phyloP scores from a whole-genome alignment of 139 green algal species.

The Diplosphaera chodatii region DNA sequence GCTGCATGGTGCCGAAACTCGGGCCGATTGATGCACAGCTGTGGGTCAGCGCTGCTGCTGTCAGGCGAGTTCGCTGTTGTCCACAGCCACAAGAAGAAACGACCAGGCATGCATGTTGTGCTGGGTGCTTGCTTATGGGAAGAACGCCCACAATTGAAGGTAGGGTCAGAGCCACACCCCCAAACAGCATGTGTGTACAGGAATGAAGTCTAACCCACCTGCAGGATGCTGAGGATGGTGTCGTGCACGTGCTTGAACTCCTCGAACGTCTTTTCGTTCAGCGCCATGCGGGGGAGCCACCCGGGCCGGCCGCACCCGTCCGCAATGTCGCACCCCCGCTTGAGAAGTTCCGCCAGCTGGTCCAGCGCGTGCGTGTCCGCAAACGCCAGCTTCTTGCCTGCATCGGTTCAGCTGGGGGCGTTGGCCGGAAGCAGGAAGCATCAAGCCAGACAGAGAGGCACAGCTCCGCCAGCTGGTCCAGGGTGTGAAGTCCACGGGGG shows the following conservation, averaged over 20 bases:
- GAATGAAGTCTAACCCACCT: conserved; percentile 18
- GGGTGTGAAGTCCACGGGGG: too few relatives aligned
- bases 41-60: too few relatives aligned
- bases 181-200: neutral
- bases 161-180: neutral
- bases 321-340: neutral
- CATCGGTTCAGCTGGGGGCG: neutral
- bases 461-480: too few relatives aligned
- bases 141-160: too few relatives aligned
- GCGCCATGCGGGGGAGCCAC: conserved; percentile 44
- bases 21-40: too few relatives aligned
- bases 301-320: conserved; percentile 15
- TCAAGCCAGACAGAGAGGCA: too few relatives aligned
- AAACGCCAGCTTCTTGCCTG: conserved; percentile 12
- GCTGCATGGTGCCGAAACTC: too few relatives aligned
- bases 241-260: conserved; percentile 36
- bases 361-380: conserved; percentile 5
- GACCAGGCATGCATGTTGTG: too few relatives aligned
- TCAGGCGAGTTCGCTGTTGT: too few relatives aligned
- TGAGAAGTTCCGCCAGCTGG: conserved; percentile 19
- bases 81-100: too few relatives aligned
- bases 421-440: too few relatives aligned
- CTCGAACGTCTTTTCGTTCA: conserved; percentile 29
- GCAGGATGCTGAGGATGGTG: conserved; percentile 25
- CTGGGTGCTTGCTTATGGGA: too few relatives aligned